Base-by-base conservation (phyloP, 768 basidiomycete genomes). In the Brasilioporus rufonigricans region DNA sequence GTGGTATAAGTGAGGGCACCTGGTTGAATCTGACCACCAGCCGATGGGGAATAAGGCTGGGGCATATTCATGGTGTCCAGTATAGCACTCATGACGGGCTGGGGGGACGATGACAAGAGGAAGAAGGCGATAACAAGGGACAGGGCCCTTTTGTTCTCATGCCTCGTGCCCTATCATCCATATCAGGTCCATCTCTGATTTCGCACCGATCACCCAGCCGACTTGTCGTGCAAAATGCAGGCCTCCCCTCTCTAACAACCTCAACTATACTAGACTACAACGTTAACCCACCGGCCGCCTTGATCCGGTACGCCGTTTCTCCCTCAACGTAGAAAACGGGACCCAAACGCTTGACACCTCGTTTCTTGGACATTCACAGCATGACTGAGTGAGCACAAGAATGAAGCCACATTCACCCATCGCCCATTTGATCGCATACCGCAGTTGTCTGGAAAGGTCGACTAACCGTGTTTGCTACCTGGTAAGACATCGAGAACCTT, bases 1-100 rank as follows among this genome's bases (percentile, higher is more conserved):
- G 87, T 88, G 1, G 87, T 87, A 59, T 89, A 91, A 21, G 86
- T 89, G 62, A 86, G 76, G 35, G 86, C 72, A n/a, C 87, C 88
- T 32, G 87, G 79, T 33, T 76, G 73, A 52, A 89, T 83, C 67
- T 81, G 78, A 40, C 69, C 68, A 33, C 71, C 70, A 9, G 65
- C 18, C 16, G 68, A 46, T 1, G 72, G 62, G 18, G 73, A 63
- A 39, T 48, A 73, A 64, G 57, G 70, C 60, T 58, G 72, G 47
- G 61, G 68, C 56, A 60, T 56, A 56, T 65, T 56, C 63, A 71
- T 55, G 48, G 68, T 62, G 36, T 62, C 59, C 56, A 51, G 12
- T 35, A 39, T 14, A 52, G 48, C 27, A 46, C 36, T 61, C 70
- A 65, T 65, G 60, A 46, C 61, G 61, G 12, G 39, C 31, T 40